A percentile compares a stretch with the other conserved stretches of the same genome.
phyloP scores from a whole-genome alignment of 2,329 filamentous ascomycete genomes.

The Aspergillus tamarii region DNA sequence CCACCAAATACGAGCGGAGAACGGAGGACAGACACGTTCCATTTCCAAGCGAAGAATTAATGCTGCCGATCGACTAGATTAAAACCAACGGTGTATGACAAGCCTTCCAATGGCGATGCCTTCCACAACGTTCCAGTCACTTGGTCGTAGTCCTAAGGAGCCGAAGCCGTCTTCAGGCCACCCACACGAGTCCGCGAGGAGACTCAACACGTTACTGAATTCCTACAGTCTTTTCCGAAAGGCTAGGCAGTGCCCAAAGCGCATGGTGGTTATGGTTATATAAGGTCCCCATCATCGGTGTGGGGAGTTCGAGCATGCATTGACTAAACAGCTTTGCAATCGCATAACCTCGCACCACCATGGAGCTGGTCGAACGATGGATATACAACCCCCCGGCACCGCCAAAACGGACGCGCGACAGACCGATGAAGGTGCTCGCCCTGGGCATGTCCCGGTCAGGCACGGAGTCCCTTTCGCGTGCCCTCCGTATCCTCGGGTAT shows the following conservation, averaged over 20 bases:
- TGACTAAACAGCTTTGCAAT: neutral
- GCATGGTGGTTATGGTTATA: neutral
- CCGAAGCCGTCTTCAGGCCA: too few relatives aligned
- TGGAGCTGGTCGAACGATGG: constrained; percentile 3
- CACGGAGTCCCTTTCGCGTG: constrained; percentile 28
- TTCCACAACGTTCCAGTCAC: too few relatives aligned
- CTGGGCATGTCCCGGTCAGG: constrained; percentile 30
- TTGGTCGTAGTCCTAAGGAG: too few relatives aligned
- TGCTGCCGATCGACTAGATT: neutral
- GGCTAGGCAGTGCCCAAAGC: too few relatives aligned
- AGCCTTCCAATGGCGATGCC: too few relatives aligned
- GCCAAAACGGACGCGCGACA: neutral
- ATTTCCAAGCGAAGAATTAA: neutral
- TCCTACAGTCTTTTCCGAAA: too few relatives aligned
- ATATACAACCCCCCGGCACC: neutral
- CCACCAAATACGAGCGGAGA: neutral
- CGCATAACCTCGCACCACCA: neutral
- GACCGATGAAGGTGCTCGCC: constrained; percentile 27
- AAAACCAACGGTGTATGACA: neutral
- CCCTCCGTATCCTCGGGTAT: constrained; percentile 23
- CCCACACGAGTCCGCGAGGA: too few relatives aligned
- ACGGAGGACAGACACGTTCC: neutral
- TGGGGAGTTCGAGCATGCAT: neutral
- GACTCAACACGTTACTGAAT: too few relatives aligned
- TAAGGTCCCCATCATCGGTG: neutral